phyloP scores from a whole-genome alignment of 768 basidiomycete genomes.

The Tylopilus subfusipes region DNA sequence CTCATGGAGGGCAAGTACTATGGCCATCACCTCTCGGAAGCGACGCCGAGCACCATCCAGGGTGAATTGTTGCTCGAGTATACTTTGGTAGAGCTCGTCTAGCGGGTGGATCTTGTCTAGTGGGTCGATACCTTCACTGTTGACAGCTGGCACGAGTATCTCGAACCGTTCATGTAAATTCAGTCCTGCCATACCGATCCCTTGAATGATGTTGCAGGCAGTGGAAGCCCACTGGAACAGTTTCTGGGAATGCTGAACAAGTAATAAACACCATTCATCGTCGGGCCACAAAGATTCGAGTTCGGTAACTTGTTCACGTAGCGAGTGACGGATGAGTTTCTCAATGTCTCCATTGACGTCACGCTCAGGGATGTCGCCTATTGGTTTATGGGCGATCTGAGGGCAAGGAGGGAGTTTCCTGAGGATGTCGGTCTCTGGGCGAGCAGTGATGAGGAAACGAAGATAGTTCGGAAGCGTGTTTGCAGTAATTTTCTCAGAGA shows the following conservation, averaged over 20 bases:
- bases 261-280: too few relatives aligned
- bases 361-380: conserved; percentile 5
- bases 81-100: background rate
- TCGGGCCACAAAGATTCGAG: background rate
- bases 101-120: too few relatives aligned
- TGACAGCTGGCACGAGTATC: too few relatives aligned
- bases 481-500: background rate
- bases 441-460: conserved; percentile 11
- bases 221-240: conserved; percentile 12
- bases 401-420: conserved; percentile 8
- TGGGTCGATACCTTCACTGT: too few relatives aligned
- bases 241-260: conserved; percentile 7
- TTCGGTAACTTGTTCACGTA: background rate
- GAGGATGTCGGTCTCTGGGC: conserved; percentile 3
- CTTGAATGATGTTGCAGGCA: conserved; percentile 16
- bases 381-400: conserved; percentile 7
- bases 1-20: background rate
- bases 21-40: conserved; percentile 3
- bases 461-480: conserved; percentile 5
- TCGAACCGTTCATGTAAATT: background rate
- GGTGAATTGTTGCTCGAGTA: too few relatives aligned
- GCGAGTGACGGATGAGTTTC: background rate
- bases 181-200: background rate
- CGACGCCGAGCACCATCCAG: background rate
- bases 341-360: background rate